A percentile compares a stretch with the other conserved stretches of the same genome.
Evolutionary conservation across 805 yeast genomes (phyloP).

Genomic region (Wickerhamiella sorbophila): DNA sequence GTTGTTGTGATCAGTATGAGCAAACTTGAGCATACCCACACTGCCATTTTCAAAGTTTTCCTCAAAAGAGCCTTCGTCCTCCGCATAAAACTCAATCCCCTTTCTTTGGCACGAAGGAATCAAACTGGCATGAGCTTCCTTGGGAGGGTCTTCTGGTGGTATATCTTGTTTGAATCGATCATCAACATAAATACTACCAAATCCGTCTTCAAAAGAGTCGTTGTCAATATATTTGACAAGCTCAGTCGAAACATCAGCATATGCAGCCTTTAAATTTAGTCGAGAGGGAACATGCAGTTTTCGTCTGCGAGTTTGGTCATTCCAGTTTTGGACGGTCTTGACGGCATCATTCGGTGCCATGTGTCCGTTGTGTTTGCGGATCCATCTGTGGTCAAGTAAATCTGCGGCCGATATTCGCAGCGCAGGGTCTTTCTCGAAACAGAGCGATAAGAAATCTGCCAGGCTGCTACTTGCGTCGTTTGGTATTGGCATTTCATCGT

Average conservation of each 20-base stretch:
- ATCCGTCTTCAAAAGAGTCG: constrained; percentile 11
- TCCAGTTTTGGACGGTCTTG: constrained; percentile 21
- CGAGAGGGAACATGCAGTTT: constrained; percentile 15
- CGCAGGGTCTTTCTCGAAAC: constrained; percentile 58
- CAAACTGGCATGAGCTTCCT: not conserved
- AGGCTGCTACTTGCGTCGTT: constrained; percentile 27
- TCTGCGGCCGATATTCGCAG: constrained; percentile 41
- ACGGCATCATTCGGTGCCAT: constrained; percentile 16
- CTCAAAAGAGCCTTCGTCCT: constrained; percentile 14
- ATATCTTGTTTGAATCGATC: constrained; percentile 26
- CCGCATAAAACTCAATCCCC: constrained; percentile 27
- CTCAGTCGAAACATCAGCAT: not conserved
- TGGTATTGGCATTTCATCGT: constrained; percentile 45
- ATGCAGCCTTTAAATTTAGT: constrained; percentile 10
- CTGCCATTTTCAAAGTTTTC: constrained; percentile 25
- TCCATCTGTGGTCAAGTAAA: constrained; percentile 50
- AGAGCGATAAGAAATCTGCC: constrained; percentile 47
- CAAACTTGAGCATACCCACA: not conserved
- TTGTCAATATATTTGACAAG: constrained; percentile 5
- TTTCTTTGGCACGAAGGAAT: too few relatives aligned
- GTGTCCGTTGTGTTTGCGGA: constrained; percentile 20
- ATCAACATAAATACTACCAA: constrained; percentile 2
- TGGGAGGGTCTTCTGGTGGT: constrained; percentile 24
- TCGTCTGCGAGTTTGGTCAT: constrained; percentile 14
- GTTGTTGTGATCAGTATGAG: constrained; percentile 24